Conservation (phyloP, 2,329 filamentous ascomycete species). For the Colletotrichum chlorophyti region DNA sequence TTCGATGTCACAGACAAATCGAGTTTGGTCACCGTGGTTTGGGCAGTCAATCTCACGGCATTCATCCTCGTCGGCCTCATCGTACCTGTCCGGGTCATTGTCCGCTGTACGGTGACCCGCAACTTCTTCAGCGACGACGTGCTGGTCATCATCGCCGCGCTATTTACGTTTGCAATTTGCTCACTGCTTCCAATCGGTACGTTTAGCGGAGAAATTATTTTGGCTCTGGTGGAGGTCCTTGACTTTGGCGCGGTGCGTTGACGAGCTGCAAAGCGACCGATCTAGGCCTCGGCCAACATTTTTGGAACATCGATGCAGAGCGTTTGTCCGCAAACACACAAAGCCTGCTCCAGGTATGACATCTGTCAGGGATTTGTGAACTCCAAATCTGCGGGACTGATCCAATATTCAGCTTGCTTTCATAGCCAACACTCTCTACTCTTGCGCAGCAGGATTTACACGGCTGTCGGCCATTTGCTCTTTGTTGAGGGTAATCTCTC, state of each 20-base stretch:
- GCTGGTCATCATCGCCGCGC: constrained; percentile 19
- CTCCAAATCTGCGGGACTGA: no score
- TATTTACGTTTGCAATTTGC: constrained; percentile 24
- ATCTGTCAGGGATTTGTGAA: background rate
- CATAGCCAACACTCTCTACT: constrained; percentile 14
- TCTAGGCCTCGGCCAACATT: constrained; percentile 20
- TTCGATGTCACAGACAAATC: background rate
- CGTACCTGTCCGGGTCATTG: constrained; percentile 14
- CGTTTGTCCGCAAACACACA: background rate
- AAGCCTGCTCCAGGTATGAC: constrained; percentile 8
- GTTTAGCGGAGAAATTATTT: background rate
- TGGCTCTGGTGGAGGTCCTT: background rate
- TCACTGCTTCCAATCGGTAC: constrained; percentile 17
- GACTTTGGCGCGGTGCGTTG: no score
- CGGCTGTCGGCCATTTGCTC: constrained; percentile 14
- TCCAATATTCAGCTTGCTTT: constrained; percentile 3
- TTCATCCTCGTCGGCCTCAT: constrained; percentile 20
- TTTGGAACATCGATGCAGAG: constrained; percentile 7
- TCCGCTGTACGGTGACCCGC: constrained; percentile 19
- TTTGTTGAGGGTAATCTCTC: background rate
- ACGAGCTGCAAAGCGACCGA: constrained; percentile 9
- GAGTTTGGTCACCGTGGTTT: constrained; percentile 13
- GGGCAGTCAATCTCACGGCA: constrained; percentile 23
- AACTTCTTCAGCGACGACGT: constrained; percentile 27
- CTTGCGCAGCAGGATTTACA: constrained; percentile 15